These are phyloP conservation scores for Russula foetens DNA, from an alignment of 768 basidiomycete genomes.

Conservation along the genomic window DNA sequence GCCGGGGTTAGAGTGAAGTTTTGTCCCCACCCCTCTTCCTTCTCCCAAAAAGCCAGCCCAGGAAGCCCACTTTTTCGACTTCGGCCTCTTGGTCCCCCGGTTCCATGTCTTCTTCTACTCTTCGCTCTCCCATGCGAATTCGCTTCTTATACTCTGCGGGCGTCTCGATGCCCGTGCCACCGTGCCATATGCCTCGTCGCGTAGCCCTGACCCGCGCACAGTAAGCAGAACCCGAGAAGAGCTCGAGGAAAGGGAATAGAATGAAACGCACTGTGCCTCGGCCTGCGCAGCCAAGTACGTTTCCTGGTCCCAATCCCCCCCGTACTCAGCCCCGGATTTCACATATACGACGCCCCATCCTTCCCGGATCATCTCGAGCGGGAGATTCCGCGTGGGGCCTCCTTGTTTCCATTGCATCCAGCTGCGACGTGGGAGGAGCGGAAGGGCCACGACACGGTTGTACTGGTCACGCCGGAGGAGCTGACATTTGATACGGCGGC, in stretches of 20 bases:
- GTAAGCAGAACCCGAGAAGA: neutral
- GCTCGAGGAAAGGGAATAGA: neutral
- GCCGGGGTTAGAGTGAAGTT: neutral
- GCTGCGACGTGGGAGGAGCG: conserved; percentile 44
- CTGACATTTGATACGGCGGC: conserved; percentile 61
- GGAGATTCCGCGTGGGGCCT: conserved; percentile 30
- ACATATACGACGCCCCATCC: conserved; percentile 75
- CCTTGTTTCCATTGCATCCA: conserved; percentile 43
- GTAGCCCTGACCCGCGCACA: conserved; percentile 1
- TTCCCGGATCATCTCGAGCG: conserved; percentile 68
- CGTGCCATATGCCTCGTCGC: conserved; percentile 36
- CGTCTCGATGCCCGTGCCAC: conserved; percentile 28
- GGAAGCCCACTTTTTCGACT: neutral
- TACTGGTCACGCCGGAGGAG: conserved; percentile 77
- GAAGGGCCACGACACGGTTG: conserved; percentile 65
- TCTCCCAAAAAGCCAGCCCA: neutral
- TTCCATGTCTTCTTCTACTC: neutral
- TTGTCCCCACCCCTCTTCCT: neutral
- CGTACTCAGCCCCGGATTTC: conserved; percentile 75
- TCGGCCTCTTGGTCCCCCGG: neutral
- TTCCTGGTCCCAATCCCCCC: conserved; percentile 60
- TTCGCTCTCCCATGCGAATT: neutral
- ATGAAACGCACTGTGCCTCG: conserved; percentile 51
- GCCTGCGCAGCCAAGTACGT: conserved; percentile 52
- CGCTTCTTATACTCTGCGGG: conserved; percentile 40